phyloP scores from a whole-genome alignment of 192 early-diverging fungal genomes.

The Coemansia sp. region DNA sequence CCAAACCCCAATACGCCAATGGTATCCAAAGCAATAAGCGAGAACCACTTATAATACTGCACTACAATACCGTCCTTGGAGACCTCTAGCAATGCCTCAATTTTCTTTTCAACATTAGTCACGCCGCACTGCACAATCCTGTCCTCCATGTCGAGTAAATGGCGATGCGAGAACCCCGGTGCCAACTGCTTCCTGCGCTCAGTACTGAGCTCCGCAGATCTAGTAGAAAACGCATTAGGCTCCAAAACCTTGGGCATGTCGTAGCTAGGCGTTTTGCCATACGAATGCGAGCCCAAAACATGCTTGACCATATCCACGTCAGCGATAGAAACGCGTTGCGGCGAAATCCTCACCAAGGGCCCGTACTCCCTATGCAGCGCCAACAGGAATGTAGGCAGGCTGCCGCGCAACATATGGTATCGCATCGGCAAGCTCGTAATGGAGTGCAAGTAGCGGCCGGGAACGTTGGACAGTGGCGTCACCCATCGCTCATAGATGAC shows the following conservation, averaged over 20 bases:
- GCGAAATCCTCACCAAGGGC: slow-evolving; percentile 38
- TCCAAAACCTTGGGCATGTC: slow-evolving; percentile 26
- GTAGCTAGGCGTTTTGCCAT: slow-evolving; percentile 36
- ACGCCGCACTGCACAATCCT: slow-evolving; percentile 23
- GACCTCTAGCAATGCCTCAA: background rate
- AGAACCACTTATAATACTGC: slow-evolving; percentile 39
- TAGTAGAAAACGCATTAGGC: slow-evolving; percentile 47
- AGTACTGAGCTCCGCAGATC: slow-evolving; percentile 29
- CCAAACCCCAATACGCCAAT: slow-evolving; percentile 50
- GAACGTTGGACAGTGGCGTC: slow-evolving; percentile 38
- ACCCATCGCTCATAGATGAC: slow-evolving; percentile 53
- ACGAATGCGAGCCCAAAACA: slow-evolving; percentile 35
- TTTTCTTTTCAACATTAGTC: slow-evolving; percentile 8
- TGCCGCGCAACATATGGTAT: slow-evolving; percentile 50
- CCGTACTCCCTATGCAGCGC: slow-evolving; percentile 32
- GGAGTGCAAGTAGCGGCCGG: slow-evolving; percentile 30
- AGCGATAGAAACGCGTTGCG: slow-evolving; percentile 42
- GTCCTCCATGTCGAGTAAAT: slow-evolving; percentile 34
- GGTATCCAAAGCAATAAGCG: slow-evolving; percentile 35
- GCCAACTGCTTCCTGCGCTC: slow-evolving; percentile 42
- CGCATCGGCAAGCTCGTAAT: slow-evolving; percentile 47
- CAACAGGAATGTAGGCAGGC: slow-evolving; percentile 27
- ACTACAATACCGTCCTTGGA: background rate
- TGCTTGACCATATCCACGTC: slow-evolving; percentile 29
- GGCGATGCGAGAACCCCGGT: slow-evolving; percentile 40